Evolutionary conservation across 495 filamentous ascomycete species (phyloP), one percentile per base, ranked within the genome.

Genomic region (Physcia stellaris): DNA sequence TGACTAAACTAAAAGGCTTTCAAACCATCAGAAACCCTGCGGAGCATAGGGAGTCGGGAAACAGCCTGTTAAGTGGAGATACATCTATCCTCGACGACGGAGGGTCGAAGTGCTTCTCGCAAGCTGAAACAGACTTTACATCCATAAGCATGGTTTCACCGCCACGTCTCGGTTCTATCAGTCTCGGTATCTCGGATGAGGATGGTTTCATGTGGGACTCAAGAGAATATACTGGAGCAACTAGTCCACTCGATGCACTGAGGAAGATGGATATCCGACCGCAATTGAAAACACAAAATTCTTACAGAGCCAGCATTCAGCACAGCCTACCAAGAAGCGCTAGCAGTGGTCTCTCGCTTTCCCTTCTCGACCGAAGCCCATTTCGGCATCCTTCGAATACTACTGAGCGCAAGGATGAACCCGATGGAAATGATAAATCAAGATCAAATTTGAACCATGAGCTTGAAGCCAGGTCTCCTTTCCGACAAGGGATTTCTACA

Each of bases 51-150:
- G 45, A 55, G 63, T 68, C 66, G 2, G 62, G 57, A 0, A 53
- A 61, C 37, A 70, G 65, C 37, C 40, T 67, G 1, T 59, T 66
- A 36, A 69, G 64, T 6, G 64, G 59, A 1, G 58, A 67, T 40
- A 70, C 65, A 39, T 67, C 65, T 2, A 64, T 69, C 28, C 42
- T 70, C n/a, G 59, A 67, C 11, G 66, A 63, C 22, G 51, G 50
- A 11, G 28, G 20, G 24, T 41, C 41, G 5, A 31, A 44, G 15
- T 18, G 29, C 4, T 36, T 42, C 24, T 42, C 45, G n/a, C 37
- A 41, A 1, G 21, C 45, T 4, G 38, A 39, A n/a, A 45, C 48
- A 10, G 36, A 50, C 21, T 12, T 41, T 13, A 40, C 40, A 6
- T 47, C 48, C 6, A 37, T 35, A 12, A 37, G 33, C 16, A 10